Evolutionary conservation across 2,329 filamentous ascomycete genomes (phyloP), one percentile per base, ranked within the genome.

Genomic region (Parastagonospora avenae): DNA sequence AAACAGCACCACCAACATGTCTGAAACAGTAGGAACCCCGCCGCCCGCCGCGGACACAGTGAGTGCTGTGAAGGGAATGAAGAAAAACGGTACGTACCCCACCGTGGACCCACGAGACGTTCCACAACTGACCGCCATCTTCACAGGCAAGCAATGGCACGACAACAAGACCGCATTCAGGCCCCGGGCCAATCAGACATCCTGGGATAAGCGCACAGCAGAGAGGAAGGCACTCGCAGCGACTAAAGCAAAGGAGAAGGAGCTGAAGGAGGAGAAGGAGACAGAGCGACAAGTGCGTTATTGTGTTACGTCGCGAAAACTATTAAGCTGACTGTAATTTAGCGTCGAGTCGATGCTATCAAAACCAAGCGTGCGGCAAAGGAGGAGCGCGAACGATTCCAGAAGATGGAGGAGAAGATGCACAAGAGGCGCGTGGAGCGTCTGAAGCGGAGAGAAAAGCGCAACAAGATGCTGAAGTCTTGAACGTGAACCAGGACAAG

Each of bases 351-450:
- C 47, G 84, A 92, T 68, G 83, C 83, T 9, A 90, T 97, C 70
- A 92, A 89, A 68, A 91, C 96, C 59, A 92, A 89, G 76, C 85
- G 91, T 62, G 88, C 86, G 15, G 90, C 88, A 45, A 97, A 97
- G 82, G 92, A 91, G 66, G 94, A 97, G 80, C 92, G 89, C 76
- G 91, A 92, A 68, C 82, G 93, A 62, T 97, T 93, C 72, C 91
- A 92, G 74, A 91, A 92, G 80, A 85, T 99, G 85, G 93, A 92
- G 15, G 91, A 92, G 78, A 97, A 94, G 80, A 97, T 99, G 94
- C 93, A 97, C 79, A 86, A 85, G 76, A 97, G 96, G 82, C 84
- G 92, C 55, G 88, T 97, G 10, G 94, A 99, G 77, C 85, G 94
- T 64, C 77, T 96, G 75, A 96, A 92, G 86, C 85, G 92, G 71